Conservation (phyloP, 1,284 basidiomycete species). For the Microbotryum scabiosae region DNA sequence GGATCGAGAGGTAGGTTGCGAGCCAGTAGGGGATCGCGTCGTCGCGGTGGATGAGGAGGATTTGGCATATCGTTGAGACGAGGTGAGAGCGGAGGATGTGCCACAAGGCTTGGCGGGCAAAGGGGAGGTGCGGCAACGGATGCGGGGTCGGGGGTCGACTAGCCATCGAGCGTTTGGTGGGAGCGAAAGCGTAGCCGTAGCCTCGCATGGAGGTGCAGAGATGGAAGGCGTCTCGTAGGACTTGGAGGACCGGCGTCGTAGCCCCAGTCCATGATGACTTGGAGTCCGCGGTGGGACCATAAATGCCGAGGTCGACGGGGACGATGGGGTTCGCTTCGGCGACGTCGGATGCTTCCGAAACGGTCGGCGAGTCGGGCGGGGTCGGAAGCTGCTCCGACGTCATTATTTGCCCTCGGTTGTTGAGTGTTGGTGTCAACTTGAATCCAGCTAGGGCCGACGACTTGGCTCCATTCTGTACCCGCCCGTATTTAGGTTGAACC, state of each 20-base stretch:
- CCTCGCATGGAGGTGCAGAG: constrained; percentile 15
- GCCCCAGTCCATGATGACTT: neutral
- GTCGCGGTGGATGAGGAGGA: constrained; percentile 14
- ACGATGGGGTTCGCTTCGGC: neutral
- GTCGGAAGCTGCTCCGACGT: constrained; percentile 8
- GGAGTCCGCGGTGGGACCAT: neutral
- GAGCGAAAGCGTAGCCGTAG: constrained; percentile 16
- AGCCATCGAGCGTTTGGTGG: neutral
- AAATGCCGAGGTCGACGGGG: neutral
- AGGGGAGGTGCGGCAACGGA: neutral
- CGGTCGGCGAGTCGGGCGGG: constrained; percentile 9
- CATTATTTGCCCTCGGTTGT: too few species aligned
- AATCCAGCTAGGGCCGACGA: neutral
- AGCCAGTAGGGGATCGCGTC: neutral
- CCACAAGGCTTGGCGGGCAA: neutral
- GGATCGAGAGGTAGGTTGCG: neutral
- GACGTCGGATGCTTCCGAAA: constrained; percentile 4
- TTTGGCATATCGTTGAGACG: constrained; percentile 6
- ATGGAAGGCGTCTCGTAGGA: constrained; percentile 14
- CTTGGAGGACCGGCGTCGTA: constrained; percentile 1
- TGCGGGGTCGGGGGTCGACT: too few species aligned
- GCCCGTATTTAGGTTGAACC: too few species aligned
- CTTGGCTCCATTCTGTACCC: neutral
- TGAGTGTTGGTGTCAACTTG: neutral
- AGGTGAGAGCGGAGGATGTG: neutral